A percentile compares a stretch with the other conserved stretches of the same genome.
These are phyloP conservation scores for Colletotrichum agaves DNA, from an alignment of 2,329 filamentous ascomycete genomes.

Conservation along the genomic window DNA sequence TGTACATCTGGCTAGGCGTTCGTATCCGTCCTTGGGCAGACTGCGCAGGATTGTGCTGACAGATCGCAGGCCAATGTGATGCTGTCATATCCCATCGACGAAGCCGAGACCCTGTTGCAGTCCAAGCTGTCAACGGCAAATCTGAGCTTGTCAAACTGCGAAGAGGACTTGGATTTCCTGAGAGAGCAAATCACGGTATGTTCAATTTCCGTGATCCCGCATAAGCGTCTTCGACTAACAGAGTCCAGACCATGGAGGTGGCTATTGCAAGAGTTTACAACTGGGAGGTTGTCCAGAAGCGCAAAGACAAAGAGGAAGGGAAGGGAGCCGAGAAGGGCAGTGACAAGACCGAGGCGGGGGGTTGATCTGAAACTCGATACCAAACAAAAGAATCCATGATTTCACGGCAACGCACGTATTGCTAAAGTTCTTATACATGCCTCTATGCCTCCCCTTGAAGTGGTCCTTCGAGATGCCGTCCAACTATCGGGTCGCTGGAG, in stretches of 20 bases:
- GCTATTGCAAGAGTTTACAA: constrained; percentile 98
- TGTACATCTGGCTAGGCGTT: constrained; percentile 97
- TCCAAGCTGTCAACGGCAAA: constrained; percentile 84
- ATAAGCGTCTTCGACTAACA: constrained; percentile 26
- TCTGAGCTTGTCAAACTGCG: constrained; percentile 84
- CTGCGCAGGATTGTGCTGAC: constrained; percentile 40
- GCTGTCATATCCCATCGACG: constrained; percentile 91
- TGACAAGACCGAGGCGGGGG: constrained; percentile 50
- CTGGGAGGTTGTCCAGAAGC: constrained; percentile 96
- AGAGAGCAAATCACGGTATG: constrained; percentile 94
- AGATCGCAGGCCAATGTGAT: constrained; percentile 86
- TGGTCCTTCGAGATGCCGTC: background rate
- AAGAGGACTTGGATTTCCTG: constrained; percentile 96
- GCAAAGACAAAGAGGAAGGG: constrained; percentile 85
- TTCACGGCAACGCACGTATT: background rate
- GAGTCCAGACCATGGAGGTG: constrained; percentile 88
- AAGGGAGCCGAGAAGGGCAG: constrained; percentile 53
- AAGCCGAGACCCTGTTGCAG: constrained; percentile 82
- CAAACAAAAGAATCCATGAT: constrained; percentile 28
- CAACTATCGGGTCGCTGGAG: background rate
- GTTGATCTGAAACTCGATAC: constrained; percentile 38
- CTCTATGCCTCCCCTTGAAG: background rate
- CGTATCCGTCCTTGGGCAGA: constrained; percentile 39
- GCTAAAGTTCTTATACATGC: background rate
- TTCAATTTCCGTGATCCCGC: constrained; percentile 25